Conservation (phyloP, 1,139 yeast genomes). For the Hemisphaericaspora subhashii region DNA sequence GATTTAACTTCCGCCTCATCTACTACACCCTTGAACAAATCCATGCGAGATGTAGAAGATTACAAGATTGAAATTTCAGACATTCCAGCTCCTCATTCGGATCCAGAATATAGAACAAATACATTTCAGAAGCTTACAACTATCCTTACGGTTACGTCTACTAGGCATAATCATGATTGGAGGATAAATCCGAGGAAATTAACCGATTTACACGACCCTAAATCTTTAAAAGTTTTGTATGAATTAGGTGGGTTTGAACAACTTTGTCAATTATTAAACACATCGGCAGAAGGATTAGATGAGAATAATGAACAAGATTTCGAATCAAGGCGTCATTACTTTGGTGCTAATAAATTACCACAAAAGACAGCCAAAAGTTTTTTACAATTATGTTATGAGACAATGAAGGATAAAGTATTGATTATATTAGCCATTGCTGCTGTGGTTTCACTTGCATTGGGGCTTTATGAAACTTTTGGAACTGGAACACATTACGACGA, state of each 20-base stretch:
- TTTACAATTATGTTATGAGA: conserved; percentile 69
- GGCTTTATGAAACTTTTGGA: conserved; percentile 89
- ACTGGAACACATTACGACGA: conserved; percentile 75
- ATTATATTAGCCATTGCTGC: conserved; percentile 86
- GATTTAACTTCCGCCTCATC: conserved; percentile 15
- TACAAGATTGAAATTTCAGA: conserved; percentile 4
- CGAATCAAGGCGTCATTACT: conserved; percentile 42
- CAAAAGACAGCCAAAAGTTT: conserved; percentile 67
- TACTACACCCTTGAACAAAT: conserved; percentile 15
- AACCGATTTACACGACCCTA: conserved; percentile 53
- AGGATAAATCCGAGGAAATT: conserved; percentile 29
- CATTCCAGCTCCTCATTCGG: conserved; percentile 1
- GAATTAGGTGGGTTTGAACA: conserved; percentile 44
- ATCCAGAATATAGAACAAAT: neutral
- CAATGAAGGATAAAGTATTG: conserved; percentile 88
- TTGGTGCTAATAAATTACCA: conserved; percentile 74
- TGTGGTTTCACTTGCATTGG: conserved; percentile 81
- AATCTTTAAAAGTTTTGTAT: conserved; percentile 40
- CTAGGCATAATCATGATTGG: conserved; percentile 6
- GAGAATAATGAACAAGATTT: conserved; percentile 27
- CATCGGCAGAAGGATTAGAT: conserved; percentile 50
- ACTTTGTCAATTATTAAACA: conserved; percentile 30
- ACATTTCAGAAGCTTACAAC: conserved; percentile 9
- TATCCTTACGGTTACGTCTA: conserved; percentile 7
- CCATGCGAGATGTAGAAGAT: conserved; percentile 3